Base-by-base conservation (phyloP, 192 early-diverging fungal genomes). In the Powellomyces hirtus region DNA sequence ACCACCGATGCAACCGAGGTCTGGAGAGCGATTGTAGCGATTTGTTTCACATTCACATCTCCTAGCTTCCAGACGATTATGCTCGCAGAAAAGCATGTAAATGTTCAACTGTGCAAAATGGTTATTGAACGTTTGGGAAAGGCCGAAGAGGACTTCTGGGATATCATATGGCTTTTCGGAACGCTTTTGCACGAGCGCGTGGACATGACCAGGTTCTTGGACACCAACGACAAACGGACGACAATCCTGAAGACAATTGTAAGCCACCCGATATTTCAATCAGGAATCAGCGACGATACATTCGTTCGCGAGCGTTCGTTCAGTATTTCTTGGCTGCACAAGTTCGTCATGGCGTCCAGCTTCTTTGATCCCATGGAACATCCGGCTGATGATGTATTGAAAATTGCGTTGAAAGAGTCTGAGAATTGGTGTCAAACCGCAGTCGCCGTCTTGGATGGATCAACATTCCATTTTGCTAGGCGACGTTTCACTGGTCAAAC, bases 61-160 rank as follows among this genome's bases (percentile, higher is more conserved):
- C 13, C 10, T 36, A 60, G 59, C 36, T 60, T 38, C 20, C 20
- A 40, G 35, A 20, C 1, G 20, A 11, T 60, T 14, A 20, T 20
- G 11, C 16, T 18, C 20, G 37, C 37, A 2, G 59, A 60, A 29
- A 40, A 8, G n/a, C 4, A 6, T 18, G 59, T 16, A 10, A 1
- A 14, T 2, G n/a, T 60, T 20, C 18, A 38, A 10, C 33, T 60
- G n/a, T 18, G 59, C n/a, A 38, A 2, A 5, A 13, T n/a, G 33
- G 38, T 37, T 37, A 20, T 36, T 7, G 7, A 18, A 18, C 59
- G 59, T 34, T 29, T 60, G n/a, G 2, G n/a, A 4, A 6, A 2
- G 34, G 59, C 59, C 1, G 2, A 36, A 4, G 59, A 60, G 29
- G 59, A 60, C 20, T 60, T 60, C 35, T 60, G 59, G 59, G 36